Evolutionary conservation across 352 stramenopile species (phyloP), one percentile per base, ranked within the genome.

Genomic region (Globisporangium recalcitrans): DNA sequence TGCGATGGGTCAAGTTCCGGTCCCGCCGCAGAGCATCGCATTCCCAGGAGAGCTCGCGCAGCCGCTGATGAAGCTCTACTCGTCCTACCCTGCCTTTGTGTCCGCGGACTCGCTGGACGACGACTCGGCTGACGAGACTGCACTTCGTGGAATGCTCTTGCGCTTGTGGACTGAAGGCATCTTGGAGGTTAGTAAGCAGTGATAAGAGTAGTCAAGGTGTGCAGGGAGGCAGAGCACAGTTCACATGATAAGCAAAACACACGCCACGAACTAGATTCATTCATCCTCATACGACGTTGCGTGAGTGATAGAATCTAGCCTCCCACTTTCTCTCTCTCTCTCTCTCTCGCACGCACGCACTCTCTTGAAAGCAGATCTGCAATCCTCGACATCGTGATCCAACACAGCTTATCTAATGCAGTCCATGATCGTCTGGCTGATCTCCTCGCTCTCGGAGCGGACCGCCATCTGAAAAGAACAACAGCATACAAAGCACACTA

Each of bases 381-480:
- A 31, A 42, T 65, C 51, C 31, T 27, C 19, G 19, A 53, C n/a
- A 53, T 5, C 14, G 2, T 16, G 44, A 52, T 61, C 58, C 24
- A 21, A 27, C 16, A 10, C 11, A 14, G 64, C 60, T 91, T 90
- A 95, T 80, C 85, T 80, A 77, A 99, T 99, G 80, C 96, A 98
- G 67, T 99, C 96, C 67, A 97, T 93, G 42, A 99, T 97, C 69
- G 97, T 98, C 69, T 97, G 85, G 63, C 92, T 98, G 34, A 99
- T 87, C 69, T 96, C 79, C 44, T 93, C 84, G 67, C 93, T 87
- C 68, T 98, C 92, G 68, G 92, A 98, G 67, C 97, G 83, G 26
- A 99, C 95, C 19, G 94, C 96, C 82, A 99, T 98, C 87, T 99
- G 38, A 46, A 21, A 59, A 49, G 21, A 49, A 49, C n/a, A 49